Conservation (phyloP, 2,329 filamentous ascomycete genomes). For the Microcera coccophila region DNA sequence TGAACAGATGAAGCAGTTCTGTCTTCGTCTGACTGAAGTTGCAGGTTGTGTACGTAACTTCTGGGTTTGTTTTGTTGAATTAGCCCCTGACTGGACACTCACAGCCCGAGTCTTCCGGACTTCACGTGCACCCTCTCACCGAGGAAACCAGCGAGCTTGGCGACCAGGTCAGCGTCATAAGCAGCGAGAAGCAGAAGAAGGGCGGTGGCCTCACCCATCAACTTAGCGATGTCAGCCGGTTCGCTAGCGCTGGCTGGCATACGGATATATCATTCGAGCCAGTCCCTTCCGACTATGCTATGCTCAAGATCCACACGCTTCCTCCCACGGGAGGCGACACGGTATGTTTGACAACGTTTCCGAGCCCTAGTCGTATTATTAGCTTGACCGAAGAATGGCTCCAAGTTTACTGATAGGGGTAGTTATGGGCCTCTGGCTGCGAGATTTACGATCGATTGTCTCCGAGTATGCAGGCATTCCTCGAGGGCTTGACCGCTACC, state of each 20-base stretch:
- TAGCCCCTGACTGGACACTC: background rate
- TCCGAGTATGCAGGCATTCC: constrained; percentile 51
- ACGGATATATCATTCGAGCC: constrained; percentile 56
- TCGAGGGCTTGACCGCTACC: constrained; percentile 56
- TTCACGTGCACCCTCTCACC: constrained; percentile 54
- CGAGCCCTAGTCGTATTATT: too few species aligned
- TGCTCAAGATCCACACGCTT: constrained; percentile 53
- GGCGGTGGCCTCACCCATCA: constrained; percentile 23
- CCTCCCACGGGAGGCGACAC: constrained; percentile 57
- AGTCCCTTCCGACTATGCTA: constrained; percentile 57
- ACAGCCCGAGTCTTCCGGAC: constrained; percentile 13
- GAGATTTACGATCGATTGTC: constrained; percentile 64
- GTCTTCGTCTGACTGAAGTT: background rate
- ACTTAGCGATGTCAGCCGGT: background rate
- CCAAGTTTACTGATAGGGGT: constrained; percentile 26
- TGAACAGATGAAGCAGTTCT: constrained; percentile 1
- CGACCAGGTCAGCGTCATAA: constrained; percentile 55
- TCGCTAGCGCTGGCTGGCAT: constrained; percentile 41
- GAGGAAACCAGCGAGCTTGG: constrained; percentile 50
- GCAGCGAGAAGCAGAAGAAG: constrained; percentile 52
- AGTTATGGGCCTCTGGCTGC: constrained; percentile 65
- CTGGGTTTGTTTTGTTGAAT: background rate
- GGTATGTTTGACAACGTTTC: background rate
- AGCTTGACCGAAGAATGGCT: too few species aligned
- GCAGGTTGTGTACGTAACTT: background rate